A percentile compares a stretch with the other conserved stretches of the same genome.
phyloP scores from a whole-genome alignment of 176 grass and related monocot genomes.

The Alopecurus myosuroides region DNA sequence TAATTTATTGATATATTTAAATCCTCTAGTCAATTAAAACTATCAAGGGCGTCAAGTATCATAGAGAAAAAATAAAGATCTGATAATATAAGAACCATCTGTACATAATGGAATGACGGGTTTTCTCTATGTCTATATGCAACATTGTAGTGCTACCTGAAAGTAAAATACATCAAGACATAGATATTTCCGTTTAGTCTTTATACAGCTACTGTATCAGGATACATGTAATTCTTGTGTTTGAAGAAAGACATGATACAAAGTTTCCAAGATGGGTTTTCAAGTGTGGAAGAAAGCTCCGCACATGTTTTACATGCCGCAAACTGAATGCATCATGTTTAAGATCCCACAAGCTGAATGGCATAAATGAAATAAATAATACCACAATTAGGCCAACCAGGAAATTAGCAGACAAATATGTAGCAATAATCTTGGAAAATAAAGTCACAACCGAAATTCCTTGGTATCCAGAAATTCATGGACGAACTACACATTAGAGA shows the following conservation, averaged over 20 bases:
- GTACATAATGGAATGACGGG: no score
- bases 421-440: not conserved
- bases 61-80: no score
- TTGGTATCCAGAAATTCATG: constrained; percentile 75
- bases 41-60: no score
- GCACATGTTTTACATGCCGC: not conserved
- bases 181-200: not conserved
- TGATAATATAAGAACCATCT: no score
- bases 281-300: not conserved
- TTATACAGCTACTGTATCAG: not conserved
- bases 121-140: not conserved
- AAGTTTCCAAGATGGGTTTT: no score
- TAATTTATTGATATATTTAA: no score
- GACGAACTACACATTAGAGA: constrained; percentile 52
- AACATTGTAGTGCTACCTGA: not conserved
- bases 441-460: constrained; percentile 65
- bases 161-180: not conserved
- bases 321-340: not conserved
- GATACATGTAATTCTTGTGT: not conserved
- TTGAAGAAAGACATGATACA: no score
- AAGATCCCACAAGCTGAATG: not conserved
- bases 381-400: not conserved
- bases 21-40: no score
- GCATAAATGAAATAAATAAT: not conserved
- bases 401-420: constrained; percentile 8